phyloP scores from a whole-genome alignment of 495 filamentous ascomycete genomes.

The Parathielavia appendiculata region DNA sequence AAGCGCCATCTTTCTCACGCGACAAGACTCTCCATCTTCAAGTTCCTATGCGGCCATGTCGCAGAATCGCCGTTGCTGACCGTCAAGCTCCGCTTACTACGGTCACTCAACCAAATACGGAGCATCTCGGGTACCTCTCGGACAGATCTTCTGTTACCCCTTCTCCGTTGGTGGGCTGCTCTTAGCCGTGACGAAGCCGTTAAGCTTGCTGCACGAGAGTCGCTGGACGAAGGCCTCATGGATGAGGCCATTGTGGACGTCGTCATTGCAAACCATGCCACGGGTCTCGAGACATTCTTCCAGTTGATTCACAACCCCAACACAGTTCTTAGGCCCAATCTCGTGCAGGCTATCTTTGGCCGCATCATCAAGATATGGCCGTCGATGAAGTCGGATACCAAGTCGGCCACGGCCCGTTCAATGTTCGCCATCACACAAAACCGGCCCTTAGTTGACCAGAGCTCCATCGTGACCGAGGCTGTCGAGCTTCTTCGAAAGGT shows the following conservation, averaged over 20 bases:
- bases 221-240: conserved; percentile 53
- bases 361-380: conserved; percentile 66
- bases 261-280: conserved; percentile 60
- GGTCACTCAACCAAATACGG: conserved; percentile 62
- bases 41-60: conserved; percentile 71
- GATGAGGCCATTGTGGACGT: conserved; percentile 57
- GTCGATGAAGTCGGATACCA: conserved; percentile 59
- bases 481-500: conserved; percentile 63
- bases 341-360: conserved; percentile 57
- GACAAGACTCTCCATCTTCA: conserved; percentile 57
- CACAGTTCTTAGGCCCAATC: conserved; percentile 39
- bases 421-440: conserved; percentile 48
- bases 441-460: conserved; percentile 21
- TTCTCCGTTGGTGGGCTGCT: conserved; percentile 60
- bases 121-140: conserved; percentile 62
- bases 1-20: conserved; percentile 58
- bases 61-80: conserved; percentile 58
- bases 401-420: conserved; percentile 52
- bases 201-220: conserved; percentile 45
- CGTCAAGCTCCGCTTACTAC: conserved; percentile 64
- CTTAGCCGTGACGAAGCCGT: conserved; percentile 39
- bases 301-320: conserved; percentile 48
- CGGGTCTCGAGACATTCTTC: conserved; percentile 58
- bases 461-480: conserved; percentile 47
- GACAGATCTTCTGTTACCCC: conserved; percentile 62